Conservation (phyloP, 768 basidiomycete genomes). For the Asterophora parasitica region DNA sequence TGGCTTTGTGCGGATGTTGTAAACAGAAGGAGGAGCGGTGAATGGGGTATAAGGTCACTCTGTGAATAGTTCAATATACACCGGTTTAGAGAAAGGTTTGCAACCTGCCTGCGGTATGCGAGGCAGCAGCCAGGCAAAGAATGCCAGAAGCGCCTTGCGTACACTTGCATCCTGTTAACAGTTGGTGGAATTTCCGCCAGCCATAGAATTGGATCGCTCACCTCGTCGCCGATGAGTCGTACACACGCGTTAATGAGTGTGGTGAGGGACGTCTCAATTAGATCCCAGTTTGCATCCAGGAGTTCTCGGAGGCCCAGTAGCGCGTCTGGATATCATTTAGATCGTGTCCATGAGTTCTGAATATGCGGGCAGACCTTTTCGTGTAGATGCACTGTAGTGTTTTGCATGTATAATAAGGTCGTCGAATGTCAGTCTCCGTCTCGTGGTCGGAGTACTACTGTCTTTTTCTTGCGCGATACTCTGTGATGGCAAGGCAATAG, state of each 20-base stretch:
- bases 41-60: slow-evolving; percentile 72
- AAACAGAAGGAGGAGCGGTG: slow-evolving; percentile 74
- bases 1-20: slow-evolving; percentile 88
- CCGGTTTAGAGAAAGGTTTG: neutral
- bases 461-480: slow-evolving; percentile 61
- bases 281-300: slow-evolving; percentile 53
- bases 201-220: slow-evolving; percentile 26
- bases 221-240: slow-evolving; percentile 82
- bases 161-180: slow-evolving; percentile 67
- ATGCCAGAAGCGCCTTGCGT: slow-evolving; percentile 63
- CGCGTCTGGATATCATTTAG: slow-evolving; percentile 47
- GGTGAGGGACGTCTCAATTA: slow-evolving; percentile 50
- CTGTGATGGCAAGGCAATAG: slow-evolving; percentile 86
- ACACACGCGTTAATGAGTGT: slow-evolving; percentile 54
- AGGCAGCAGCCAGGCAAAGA: slow-evolving; percentile 71
- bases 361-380: slow-evolving; percentile 53
- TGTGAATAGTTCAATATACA: slow-evolving; percentile 24
- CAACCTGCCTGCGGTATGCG: slow-evolving; percentile 43
- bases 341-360: neutral
- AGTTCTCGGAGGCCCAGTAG: slow-evolving; percentile 70
- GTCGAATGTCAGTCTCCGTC: slow-evolving; percentile 65
- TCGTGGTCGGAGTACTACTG: slow-evolving; percentile 61
- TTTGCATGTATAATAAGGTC: slow-evolving; percentile 76
- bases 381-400: slow-evolving; percentile 75
- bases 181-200: slow-evolving; percentile 9